Evolutionary conservation across 805 yeast genomes (phyloP).

Genomic region (Yarrowia sp.): DNA sequence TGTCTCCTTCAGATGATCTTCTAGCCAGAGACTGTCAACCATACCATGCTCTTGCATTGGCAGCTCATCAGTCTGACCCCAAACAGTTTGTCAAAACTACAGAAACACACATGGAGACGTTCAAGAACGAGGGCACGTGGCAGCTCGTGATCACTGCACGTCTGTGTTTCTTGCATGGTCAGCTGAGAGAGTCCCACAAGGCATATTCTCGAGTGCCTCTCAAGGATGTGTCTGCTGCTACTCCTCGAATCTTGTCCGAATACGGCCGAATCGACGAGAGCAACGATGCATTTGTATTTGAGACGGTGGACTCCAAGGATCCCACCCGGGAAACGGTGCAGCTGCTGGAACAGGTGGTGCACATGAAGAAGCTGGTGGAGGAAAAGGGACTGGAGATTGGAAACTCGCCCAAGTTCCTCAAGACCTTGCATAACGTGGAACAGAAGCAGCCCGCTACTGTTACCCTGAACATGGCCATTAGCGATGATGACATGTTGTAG

Average conservation of each 20-base stretch:
- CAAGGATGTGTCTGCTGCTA: constrained; percentile 28
- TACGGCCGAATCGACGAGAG: constrained; percentile 35
- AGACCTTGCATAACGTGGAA: constrained; percentile 5
- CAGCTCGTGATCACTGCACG: constrained; percentile 9
- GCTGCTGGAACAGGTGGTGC: constrained; percentile 26
- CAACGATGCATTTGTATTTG: constrained; percentile 34
- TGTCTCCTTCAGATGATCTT: constrained; percentile 18
- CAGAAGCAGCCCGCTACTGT: neutral
- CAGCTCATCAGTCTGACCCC: constrained; percentile 8
- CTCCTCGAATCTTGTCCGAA: constrained; percentile 4
- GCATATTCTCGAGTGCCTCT: constrained; percentile 33
- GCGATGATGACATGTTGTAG: constrained; percentile 30
- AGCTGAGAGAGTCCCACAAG: constrained; percentile 28
- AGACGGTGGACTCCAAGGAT: constrained; percentile 6
- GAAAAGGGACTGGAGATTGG: constrained; percentile 6
- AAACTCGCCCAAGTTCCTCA: neutral
- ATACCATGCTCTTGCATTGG: constrained; percentile 22
- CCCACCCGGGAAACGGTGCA: constrained; percentile 17
- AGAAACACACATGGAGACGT: constrained; percentile 16
- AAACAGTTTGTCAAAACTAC: constrained; percentile 16
- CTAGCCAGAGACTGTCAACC: constrained; percentile 31
- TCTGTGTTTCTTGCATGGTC: constrained; percentile 17
- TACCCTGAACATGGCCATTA: constrained; percentile 22
- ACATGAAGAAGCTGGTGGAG: constrained; percentile 20
- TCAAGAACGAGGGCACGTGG: constrained; percentile 10